Conservation (phyloP, 2,329 filamentous ascomycete species). For the Pseudophaeomoniella oleicola region DNA sequence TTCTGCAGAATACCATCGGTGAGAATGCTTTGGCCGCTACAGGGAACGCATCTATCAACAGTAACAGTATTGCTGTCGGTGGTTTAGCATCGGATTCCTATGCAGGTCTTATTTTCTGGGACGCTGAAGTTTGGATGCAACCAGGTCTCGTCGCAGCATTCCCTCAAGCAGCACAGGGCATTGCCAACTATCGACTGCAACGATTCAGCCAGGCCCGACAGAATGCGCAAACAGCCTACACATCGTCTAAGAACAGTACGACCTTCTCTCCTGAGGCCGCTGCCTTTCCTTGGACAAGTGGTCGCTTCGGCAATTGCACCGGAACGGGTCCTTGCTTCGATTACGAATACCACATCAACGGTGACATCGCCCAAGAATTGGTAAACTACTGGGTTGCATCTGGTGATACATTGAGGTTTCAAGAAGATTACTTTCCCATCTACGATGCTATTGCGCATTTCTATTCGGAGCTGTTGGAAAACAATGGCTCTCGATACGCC, state of each 20-base stretch:
- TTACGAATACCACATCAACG: constrained; percentile 59
- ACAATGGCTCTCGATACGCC: constrained; percentile 39
- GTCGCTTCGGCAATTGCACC: constrained; percentile 54
- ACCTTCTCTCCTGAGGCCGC: constrained; percentile 43
- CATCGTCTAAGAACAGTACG: constrained; percentile 46
- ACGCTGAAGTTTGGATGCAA: constrained; percentile 54
- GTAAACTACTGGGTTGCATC: constrained; percentile 47
- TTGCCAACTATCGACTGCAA: constrained; percentile 49
- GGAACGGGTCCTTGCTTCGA: constrained; percentile 50
- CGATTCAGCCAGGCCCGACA: constrained; percentile 43
- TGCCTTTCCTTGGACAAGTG: constrained; percentile 55
- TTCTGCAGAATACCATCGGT: constrained; percentile 35
- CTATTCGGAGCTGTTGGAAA: constrained; percentile 44
- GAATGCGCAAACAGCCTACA: constrained; percentile 41
- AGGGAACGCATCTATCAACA: constrained; percentile 37
- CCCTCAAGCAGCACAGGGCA: constrained; percentile 46
- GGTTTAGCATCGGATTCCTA: constrained; percentile 55
- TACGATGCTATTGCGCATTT: constrained; percentile 50
- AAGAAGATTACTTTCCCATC: constrained; percentile 43
- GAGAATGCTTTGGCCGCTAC: constrained; percentile 37
- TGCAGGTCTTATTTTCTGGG: constrained; percentile 51
- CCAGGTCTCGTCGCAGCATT: constrained; percentile 50
- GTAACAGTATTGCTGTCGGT: constrained; percentile 53
- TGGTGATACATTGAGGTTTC: constrained; percentile 43
- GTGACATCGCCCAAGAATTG: constrained; percentile 50